Percentiles rank a stretch among this genome's conserved stretches.
Conservation (phyloP, 2,329 filamentous ascomycete species). For the Epichloe festucae region DNA sequence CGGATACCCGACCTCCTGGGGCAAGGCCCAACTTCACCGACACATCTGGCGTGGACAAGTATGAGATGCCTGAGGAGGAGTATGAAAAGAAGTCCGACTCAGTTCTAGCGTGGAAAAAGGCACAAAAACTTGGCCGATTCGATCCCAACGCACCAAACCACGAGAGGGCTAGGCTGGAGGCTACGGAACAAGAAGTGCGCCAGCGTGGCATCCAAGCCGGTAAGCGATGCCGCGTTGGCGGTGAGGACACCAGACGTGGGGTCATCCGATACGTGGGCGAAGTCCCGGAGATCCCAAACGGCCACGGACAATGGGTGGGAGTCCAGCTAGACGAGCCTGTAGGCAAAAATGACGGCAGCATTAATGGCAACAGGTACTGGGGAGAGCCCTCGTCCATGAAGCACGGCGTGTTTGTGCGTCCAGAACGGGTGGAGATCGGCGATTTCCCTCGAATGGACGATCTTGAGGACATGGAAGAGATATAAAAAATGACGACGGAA, state of each 20-base stretch:
- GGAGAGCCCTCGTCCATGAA: constrained; percentile 49
- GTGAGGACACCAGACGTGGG: constrained; percentile 57
- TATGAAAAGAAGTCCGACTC: constrained; percentile 81
- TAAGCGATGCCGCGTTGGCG: constrained; percentile 50
- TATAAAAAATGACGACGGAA: constrained; percentile 23
- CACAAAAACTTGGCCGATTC: constrained; percentile 91
- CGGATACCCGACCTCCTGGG: constrained; percentile 64
- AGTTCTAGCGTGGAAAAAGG: constrained; percentile 89
- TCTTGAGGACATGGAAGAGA: constrained; percentile 67
- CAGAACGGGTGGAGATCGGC: constrained; percentile 65
- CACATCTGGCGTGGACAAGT: constrained; percentile 73
- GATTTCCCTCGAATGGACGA: constrained; percentile 60
- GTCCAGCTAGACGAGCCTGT: constrained; percentile 66
- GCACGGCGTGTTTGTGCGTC: constrained; percentile 65
- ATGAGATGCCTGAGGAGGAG: constrained; percentile 70
- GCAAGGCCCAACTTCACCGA: constrained; percentile 72
- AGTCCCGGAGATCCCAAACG: constrained; percentile 59
- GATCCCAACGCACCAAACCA: constrained; percentile 69
- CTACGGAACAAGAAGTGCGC: constrained; percentile 56
- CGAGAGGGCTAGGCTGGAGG: constrained; percentile 58
- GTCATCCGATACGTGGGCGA: constrained; percentile 59
- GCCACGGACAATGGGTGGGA: constrained; percentile 57
- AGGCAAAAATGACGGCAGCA: constrained; percentile 70
- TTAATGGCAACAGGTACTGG: constrained; percentile 58
- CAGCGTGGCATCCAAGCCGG: constrained; percentile 53